These are phyloP conservation scores for Quercus dentata DNA, from an alignment of 306 rosid species.

Conservation along the genomic window DNA sequence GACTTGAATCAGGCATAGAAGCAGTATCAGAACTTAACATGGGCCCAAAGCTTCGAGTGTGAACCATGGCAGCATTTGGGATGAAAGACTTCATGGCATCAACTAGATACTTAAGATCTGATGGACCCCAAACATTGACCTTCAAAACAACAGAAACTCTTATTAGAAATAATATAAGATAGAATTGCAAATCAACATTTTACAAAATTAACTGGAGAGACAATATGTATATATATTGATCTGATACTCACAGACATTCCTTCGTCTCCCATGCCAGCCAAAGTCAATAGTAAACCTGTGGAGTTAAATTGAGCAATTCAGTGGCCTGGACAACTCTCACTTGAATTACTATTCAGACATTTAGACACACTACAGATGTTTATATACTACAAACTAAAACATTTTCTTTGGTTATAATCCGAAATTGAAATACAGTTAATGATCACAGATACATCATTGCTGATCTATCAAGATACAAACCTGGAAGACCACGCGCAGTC, in stretches of 20 bases:
- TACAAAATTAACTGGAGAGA: too few relatives aligned
- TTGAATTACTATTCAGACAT: too few relatives aligned
- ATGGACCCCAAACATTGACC: constrained; percentile 90
- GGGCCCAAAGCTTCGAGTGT: constrained; percentile 85
- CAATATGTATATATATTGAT: too few relatives aligned
- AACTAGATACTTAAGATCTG: constrained; percentile 76
- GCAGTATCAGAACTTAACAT: constrained; percentile 23
- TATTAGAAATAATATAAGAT: not conserved
- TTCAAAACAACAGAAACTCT: constrained; percentile 30
- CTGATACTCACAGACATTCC: too few relatives aligned
- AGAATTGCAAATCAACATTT: too few relatives aligned
- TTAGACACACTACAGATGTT: not conserved
- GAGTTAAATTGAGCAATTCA: too few relatives aligned
- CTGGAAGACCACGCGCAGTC: constrained; percentile 97
- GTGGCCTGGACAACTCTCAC: too few relatives aligned
- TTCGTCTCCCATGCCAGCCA: too few relatives aligned
- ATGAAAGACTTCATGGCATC: constrained; percentile 86
- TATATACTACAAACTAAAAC: not conserved
- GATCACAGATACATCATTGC: constrained; percentile 7
- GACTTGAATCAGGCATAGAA: constrained; percentile 24
- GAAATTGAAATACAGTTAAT: constrained; percentile 1
- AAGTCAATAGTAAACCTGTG: too few relatives aligned
- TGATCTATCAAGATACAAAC: constrained; percentile 35
- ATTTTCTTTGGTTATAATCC: not conserved
- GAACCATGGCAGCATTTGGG: constrained; percentile 93